Evolutionary conservation across 1,139 yeast species (phyloP), one percentile per base, ranked within the genome.

Genomic region (Saccharomycopsis crataegensis): DNA sequence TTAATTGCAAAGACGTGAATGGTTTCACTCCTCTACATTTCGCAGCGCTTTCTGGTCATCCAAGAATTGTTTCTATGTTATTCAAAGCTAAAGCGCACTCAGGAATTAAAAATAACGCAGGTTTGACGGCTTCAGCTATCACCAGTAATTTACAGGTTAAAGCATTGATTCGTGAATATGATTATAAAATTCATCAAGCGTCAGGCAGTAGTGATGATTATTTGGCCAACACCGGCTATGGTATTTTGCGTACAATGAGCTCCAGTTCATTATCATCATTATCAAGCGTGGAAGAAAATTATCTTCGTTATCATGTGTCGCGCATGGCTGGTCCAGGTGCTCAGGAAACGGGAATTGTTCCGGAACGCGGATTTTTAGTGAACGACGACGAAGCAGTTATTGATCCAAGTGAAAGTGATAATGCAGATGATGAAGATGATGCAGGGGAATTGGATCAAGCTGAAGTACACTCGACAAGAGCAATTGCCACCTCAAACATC

Each of bases 1-100:
- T 86, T 49, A 95, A 89, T 65, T 70, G 76, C 41, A 79, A 78
- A 61, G 98, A 91, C 66, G 75, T 77, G 50, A 87, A 85, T 65
- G 97, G 96, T 1, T 78, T 82, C 60, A 85, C 96, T 0, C 95
- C 98, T 11, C 72, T 93, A 55, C 96, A 90, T 67, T 82, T 86
- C 64, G 96, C 97, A 0, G 80, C 91, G 28, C 69, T 90, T 62
- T 73, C 77, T 60, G 96, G 96, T 14, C 79, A 84, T 63, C 71
- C 86, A 49, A 79, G 78, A 48, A 73, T 83, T 57, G 82, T 83
- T 57, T 70, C 75, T 51, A 67, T 82, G 51, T 74, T 85, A 60
- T 67, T 83, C 46, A 79, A 76, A 46, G 82, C 86, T 66, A 81
- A 78, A 61, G 88, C 94, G 0, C 83, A 81, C 62, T 73, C 82